Conservation (phyloP, 768 basidiomycete genomes). For the Daedaleopsis sinensis region DNA sequence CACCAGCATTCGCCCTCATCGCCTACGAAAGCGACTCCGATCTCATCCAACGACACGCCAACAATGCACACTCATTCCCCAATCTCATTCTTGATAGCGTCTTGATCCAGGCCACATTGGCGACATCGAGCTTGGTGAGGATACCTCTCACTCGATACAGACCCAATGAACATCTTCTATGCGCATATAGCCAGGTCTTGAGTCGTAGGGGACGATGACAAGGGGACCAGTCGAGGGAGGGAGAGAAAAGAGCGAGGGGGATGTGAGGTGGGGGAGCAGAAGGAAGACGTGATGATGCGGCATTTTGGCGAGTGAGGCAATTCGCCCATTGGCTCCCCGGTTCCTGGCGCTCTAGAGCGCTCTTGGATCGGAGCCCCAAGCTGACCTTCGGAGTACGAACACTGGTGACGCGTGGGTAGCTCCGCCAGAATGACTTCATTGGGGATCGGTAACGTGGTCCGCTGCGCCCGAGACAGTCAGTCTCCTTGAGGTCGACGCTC, state of each 20-base stretch:
- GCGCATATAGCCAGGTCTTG: neutral
- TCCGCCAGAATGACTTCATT: slow-evolving; percentile 17
- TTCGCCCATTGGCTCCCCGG: neutral
- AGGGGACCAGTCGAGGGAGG: neutral
- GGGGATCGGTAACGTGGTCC: slow-evolving; percentile 9
- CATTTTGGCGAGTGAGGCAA: slow-evolving; percentile 18
- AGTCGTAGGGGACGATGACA: neutral
- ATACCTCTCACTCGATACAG: slow-evolving; percentile 16
- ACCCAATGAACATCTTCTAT: neutral
- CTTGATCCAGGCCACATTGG: neutral
- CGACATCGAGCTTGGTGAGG: slow-evolving; percentile 16
- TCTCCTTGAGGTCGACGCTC: slow-evolving; percentile 4
- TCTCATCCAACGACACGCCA: no score
- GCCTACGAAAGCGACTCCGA: neutral
- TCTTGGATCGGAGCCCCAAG: neutral
- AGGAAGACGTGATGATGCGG: slow-evolving; percentile 16
- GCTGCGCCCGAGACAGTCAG: slow-evolving; percentile 16
- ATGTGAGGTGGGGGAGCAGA: slow-evolving; percentile 11
- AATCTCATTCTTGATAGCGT: neutral
- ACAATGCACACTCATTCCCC: no score
- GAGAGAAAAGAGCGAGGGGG: neutral
- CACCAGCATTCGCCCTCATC: neutral
- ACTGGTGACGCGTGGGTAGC: neutral
- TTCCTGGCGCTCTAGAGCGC: neutral
- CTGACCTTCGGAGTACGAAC: neutral